A percentile compares a stretch with the other conserved stretches of the same genome.
These are phyloP conservation scores for Glomus cerebriforme DNA, from an alignment of 192 early-diverging fungal genomes.

Conservation along the genomic window DNA sequence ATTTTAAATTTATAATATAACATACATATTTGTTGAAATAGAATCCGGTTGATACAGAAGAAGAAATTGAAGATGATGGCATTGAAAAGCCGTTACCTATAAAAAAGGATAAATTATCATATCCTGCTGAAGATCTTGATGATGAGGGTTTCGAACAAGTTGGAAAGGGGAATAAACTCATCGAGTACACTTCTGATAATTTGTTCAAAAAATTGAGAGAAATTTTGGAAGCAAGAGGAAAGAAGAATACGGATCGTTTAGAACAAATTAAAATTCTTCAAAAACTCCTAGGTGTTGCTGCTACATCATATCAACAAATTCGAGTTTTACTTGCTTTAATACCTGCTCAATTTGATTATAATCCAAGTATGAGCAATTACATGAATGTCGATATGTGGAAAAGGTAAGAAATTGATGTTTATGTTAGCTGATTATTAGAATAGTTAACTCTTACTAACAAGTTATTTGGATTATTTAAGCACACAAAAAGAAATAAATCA, in stretches of 20 bases:
- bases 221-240: slow-evolving; percentile 83
- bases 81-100: slow-evolving; percentile 3
- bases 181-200: slow-evolving; percentile 68
- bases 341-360: slow-evolving; percentile 87
- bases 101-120: slow-evolving; percentile 31
- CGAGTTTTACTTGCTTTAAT: slow-evolving; percentile 85
- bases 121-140: slow-evolving; percentile 64
- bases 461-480: slow-evolving; percentile 24
- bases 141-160: slow-evolving; percentile 72
- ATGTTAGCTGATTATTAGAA: background rate
- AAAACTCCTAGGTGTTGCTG: slow-evolving; percentile 60
- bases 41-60: slow-evolving; percentile 49
- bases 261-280: slow-evolving; percentile 73
- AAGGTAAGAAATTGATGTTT: slow-evolving; percentile 35
- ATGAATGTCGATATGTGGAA: slow-evolving; percentile 86
- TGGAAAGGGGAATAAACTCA: slow-evolving; percentile 66
- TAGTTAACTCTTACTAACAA: background rate
- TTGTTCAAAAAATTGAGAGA: slow-evolving; percentile 84
- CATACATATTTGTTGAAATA: slow-evolving; percentile 4
- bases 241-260: slow-evolving; percentile 91
- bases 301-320: slow-evolving; percentile 76
- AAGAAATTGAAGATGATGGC: slow-evolving; percentile 48
- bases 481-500: slow-evolving; percentile 71
- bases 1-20: background rate
- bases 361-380: slow-evolving; percentile 61